Percentiles rank a stretch among this genome's conserved stretches.
Conservation (phyloP, 2,329 filamentous ascomycete genomes). For the Cordyceps tenuipes region DNA sequence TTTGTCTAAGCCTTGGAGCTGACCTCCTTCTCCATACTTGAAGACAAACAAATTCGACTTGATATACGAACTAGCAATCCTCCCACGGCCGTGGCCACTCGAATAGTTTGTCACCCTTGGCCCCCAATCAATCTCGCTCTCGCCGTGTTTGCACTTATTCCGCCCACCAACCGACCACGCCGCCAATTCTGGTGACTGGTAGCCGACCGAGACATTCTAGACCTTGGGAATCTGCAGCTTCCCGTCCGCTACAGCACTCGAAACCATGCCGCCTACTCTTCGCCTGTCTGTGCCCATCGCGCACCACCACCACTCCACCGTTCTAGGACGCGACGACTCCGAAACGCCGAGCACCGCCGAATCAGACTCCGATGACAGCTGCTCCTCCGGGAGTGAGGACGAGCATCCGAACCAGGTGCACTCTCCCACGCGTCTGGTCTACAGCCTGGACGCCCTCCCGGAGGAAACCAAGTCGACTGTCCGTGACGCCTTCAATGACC, state of each 20-base stretch:
- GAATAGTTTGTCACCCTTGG: background rate
- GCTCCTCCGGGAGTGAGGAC: constrained; percentile 20
- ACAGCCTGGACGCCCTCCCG: constrained; percentile 32
- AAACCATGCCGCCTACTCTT: constrained; percentile 8
- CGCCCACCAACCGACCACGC: background rate
- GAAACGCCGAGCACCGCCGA: constrained; percentile 16
- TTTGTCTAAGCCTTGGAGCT: background rate
- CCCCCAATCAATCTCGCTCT: constrained; percentile 1
- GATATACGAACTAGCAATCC: background rate
- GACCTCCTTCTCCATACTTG: background rate
- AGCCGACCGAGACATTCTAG: background rate
- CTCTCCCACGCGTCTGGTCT: constrained; percentile 33
- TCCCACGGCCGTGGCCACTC: background rate
- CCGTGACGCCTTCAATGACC: constrained; percentile 37
- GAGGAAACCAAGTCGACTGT: constrained; percentile 30
- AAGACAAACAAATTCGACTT: background rate
- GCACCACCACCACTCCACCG: background rate
- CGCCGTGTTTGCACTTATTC: background rate
- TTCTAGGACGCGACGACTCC: background rate
- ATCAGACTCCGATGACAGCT: constrained; percentile 20
- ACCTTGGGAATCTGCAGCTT: background rate
- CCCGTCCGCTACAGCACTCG: background rate
- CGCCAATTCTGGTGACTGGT: background rate
- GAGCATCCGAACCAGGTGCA: constrained; percentile 23
- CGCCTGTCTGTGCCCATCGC: background rate